Evolutionary conservation across 164 flowering plant genomes (phyloP).

Genomic region (Nymphaea colorata): DNA sequence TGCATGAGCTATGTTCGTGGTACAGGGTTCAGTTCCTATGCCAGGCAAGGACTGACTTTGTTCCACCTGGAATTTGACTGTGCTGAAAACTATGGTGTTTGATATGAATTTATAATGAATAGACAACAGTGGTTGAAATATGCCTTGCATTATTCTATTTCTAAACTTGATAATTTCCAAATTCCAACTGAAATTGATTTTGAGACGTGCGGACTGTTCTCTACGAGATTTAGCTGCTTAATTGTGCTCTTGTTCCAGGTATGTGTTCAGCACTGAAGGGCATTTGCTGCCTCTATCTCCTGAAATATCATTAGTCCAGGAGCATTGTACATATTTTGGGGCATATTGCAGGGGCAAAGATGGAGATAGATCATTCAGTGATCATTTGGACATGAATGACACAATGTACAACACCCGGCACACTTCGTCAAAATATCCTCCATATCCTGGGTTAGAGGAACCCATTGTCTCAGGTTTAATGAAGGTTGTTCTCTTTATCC

Average conservation of each 20-base stretch:
- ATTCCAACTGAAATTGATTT: too few relatives aligned
- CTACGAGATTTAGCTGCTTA: too few relatives aligned
- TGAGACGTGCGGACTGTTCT: too few relatives aligned
- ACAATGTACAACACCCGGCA: slow-evolving; percentile 7
- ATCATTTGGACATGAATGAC: slow-evolving; percentile 25
- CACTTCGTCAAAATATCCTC: slow-evolving; percentile 1
- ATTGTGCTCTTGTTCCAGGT: slow-evolving; percentile 27
- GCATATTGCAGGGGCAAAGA: slow-evolving; percentile 46
- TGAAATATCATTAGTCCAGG: slow-evolving; percentile 61
- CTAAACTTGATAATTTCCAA: too few relatives aligned
- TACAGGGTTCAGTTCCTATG: too few relatives aligned
- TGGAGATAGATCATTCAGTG: slow-evolving; percentile 17
- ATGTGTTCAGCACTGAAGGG: slow-evolving; percentile 94
- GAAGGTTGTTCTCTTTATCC: slow-evolving; percentile 40
- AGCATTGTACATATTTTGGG: slow-evolving; percentile 85
- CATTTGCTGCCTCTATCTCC: slow-evolving; percentile 87
- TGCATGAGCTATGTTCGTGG: too few relatives aligned
- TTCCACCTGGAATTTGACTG: too few relatives aligned
- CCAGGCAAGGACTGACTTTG: too few relatives aligned
- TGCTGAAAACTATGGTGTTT: too few relatives aligned
- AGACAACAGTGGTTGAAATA: too few relatives aligned
- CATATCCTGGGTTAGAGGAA: slow-evolving; percentile 11
- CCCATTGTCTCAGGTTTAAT: slow-evolving; percentile 38
- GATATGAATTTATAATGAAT: too few relatives aligned
- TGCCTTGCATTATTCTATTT: too few relatives aligned